Evolutionary conservation across 164 flowering plant genomes (phyloP), one percentile per base, ranked within the genome.

Genomic region (Nelumbo lutea): DNA sequence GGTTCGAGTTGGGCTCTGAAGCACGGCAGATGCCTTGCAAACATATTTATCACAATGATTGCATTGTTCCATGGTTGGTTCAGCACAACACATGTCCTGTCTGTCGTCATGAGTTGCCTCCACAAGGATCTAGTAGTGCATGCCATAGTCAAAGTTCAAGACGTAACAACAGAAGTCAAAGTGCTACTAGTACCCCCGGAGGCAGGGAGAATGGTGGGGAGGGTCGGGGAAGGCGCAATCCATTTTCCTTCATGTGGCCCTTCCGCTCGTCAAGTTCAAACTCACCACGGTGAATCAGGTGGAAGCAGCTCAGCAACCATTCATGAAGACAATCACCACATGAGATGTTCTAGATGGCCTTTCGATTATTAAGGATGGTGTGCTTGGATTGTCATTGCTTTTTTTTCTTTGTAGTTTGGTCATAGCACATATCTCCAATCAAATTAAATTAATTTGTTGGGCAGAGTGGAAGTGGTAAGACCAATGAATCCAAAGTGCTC

Each of bases 51-150:
- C 57, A 53, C 70, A 76, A 89, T 5, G 96, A 89, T 65, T 93
- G 98, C 66, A 93, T 93, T 4, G 74, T 86, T 9, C 98, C 98
- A 11, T 93, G 98, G 98, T 79, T 93, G 61, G 86, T 82, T 69
- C 90, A 87, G 78, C 88, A 86, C 72, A 89, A 88, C 62, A 86
- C 98, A 0, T 93, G 96, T 76, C 98, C 98, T 6, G 95, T 89
- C 15, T 53, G 57, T 13, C 57, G 57, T 15, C 57, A 53, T 11
- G 57, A 53, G 14, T 53, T 53, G 57, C 59, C 91, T 8, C 73
- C 83, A 42, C 82, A 73, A 59, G 82, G 78, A 51, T 71, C 80
- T 11, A 66, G 76, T 53, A 69, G 76, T 61, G 41, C 81, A 27
- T 75, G 65, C 7, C 68, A 65, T 65, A 42, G 15, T 73, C 78